Base-by-base conservation (phyloP, 2,329 filamentous ascomycete species). In the Trichoderma pleuroti region DNA sequence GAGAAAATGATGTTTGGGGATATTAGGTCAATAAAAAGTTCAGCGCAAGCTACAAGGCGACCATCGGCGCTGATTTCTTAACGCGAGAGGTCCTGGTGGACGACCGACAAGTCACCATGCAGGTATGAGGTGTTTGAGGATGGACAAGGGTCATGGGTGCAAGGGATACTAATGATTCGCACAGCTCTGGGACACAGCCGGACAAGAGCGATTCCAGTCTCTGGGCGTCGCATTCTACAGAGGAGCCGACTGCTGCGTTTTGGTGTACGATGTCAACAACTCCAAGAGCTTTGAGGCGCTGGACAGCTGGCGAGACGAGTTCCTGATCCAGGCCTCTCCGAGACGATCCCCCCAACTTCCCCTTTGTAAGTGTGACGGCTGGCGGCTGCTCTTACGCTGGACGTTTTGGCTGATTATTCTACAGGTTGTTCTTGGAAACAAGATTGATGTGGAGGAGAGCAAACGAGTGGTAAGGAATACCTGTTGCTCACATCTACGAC, bases 211-310 rank as follows among this genome's bases (percentile, higher is more conserved):
- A 73, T 99, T 99, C 82, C 95, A 99, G 83, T 98, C 94, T 46
- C 86, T 99, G 76, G 95, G 96, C 68, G 95, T 99, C 57, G 96
- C 95, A 62, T 99, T 99, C 84, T 99, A 99, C 84, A 90, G 95
- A 74, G 95, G 95, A 74, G 95, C 96, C 76, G 95, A 99, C 85
- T 98, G 95, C 88, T 98, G 96, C 81, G 95, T 98, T 72, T 86
- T 99, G 68, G 95, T 98, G 66, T 98, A 96, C 85, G 95, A 99
- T 80, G 95, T 99, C 82, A 99, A 99, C 86, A 98, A 98, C 82
- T 92, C 94, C 73, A 99, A 99, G 89, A 97, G 94, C 81, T 99
- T 99, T 82, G 96, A 99, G 81, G 97, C 95, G 16, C 88, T 99
- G 72, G 96, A 99, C 81, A 97, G 94, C 83, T 99, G 96, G 96